Conservation (phyloP, 2,329 filamentous ascomycete genomes). For the Catunica adiposa region DNA sequence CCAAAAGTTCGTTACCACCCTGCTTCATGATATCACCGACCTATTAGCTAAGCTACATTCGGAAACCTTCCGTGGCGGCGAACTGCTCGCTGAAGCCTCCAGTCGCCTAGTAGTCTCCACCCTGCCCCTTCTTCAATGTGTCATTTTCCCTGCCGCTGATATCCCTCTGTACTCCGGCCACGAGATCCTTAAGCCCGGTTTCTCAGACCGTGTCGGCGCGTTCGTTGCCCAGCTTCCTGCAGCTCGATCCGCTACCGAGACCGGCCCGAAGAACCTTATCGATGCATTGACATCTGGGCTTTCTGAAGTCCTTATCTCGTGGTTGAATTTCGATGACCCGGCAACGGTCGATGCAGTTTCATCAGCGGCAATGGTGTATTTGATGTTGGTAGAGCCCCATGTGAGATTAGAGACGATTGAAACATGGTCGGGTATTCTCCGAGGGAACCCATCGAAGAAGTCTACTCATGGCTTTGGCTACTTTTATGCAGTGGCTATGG, state of each 20-base stretch:
- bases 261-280: neutral
- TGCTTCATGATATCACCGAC: neutral
- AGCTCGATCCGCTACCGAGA: neutral
- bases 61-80: constrained; percentile 39
- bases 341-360: constrained; percentile 35
- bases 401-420: constrained; percentile 26
- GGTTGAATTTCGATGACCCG: constrained; percentile 33
- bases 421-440: constrained; percentile 31
- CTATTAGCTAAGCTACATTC: constrained; percentile 22
- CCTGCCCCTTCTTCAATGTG: constrained; percentile 23
- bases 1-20: neutral
- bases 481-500: constrained; percentile 36
- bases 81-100: constrained; percentile 46
- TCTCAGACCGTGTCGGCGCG: constrained; percentile 3
- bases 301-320: constrained; percentile 11
- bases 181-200: constrained; percentile 5
- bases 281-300: neutral
- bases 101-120: constrained; percentile 40
- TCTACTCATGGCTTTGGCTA: constrained; percentile 31
- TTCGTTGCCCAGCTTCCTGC: constrained; percentile 16
- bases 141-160: neutral
- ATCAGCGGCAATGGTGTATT: constrained; percentile 32
- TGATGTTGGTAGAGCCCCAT: constrained; percentile 27
- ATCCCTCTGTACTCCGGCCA: neutral
- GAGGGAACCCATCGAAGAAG: constrained; percentile 20